Evolutionary conservation across 2,329 filamentous ascomycete species (phyloP).

Genomic region (Rhinocladiella similis): DNA sequence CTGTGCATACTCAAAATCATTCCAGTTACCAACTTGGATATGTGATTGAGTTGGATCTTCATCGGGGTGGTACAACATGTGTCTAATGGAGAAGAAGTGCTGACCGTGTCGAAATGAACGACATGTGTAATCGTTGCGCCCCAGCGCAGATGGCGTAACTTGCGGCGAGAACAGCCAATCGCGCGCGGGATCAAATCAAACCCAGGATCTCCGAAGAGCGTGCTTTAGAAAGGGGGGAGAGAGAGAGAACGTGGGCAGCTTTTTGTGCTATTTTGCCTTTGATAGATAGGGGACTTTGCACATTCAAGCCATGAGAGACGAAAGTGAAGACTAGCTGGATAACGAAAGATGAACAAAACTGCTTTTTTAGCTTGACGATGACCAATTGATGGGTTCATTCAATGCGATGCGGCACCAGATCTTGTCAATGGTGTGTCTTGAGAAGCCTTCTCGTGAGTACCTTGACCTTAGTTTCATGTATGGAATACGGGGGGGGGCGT

Average conservation of each 20-base stretch:
- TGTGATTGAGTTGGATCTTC: neutral
- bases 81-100: neutral
- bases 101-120: too few relatives aligned
- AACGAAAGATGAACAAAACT: neutral
- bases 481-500: too few relatives aligned
- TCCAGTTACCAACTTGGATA: neutral
- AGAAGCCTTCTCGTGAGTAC: too few relatives aligned
- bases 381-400: neutral
- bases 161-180: neutral
- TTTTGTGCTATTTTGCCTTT: neutral
- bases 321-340: neutral
- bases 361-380: neutral
- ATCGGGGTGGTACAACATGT: neutral
- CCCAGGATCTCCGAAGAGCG: neutral
- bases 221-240: neutral
- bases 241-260: neutral
- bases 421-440: too few relatives aligned
- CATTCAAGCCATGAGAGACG: neutral
- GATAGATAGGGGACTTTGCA: neutral
- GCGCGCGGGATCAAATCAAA: neutral
- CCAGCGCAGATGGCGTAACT: neutral
- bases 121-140: too few relatives aligned
- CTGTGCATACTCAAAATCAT: neutral
- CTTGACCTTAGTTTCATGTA: too few relatives aligned
- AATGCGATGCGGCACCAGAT: too few relatives aligned